Base-by-base conservation (phyloP, 495 filamentous ascomycete genomes). In the Penicillium roqueforti region DNA sequence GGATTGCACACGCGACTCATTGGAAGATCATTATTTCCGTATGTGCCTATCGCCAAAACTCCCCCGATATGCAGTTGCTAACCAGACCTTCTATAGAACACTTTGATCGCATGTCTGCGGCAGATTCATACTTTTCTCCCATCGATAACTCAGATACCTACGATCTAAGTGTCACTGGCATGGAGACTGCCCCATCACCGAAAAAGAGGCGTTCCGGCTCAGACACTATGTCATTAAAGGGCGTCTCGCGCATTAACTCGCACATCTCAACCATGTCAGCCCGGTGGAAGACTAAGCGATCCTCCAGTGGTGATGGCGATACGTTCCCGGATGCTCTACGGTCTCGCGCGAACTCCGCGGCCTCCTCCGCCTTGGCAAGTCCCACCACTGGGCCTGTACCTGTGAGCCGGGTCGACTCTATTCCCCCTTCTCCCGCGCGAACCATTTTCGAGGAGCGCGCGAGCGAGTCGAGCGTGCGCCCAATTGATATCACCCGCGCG, bases 241-340 rank as follows among this genome's bases (percentile, higher is more conserved):
- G 89, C 49, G 78, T 88, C 23, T 80, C 83, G 29, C 81, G 87
- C 37, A 70, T 92, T 53, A 81, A 85, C 41, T 84, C 83, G 3
- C 80, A 83, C 48, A 85, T 93, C 51, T 86, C 88, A 3, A 90
- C 85, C 31, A 76, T 93, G 44, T 81, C 86, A 0, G 82, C 80
- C 18, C 85, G 83, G 63, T 84, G 82, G 74, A 80, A 77, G 38
- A 75, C 82, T 16, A 83, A 76, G 59, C 79, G 76, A 62, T 46
- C 69, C 66, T 66, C 76, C 67, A 61, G 78, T 74, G 63, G 76
- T 65, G 50, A 76, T 74, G 46, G 75, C 74, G 64, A 64, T 56
- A 52, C 68, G 57, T 68, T 62, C 59, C 60, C 68, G 22, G 68
- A 70, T 19, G 58, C 68, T 34, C 57, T 74, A 46, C 70, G 70